Percentiles rank a stretch among this genome's conserved stretches.
Conservation (phyloP, 805 yeast genomes). For the Lachancea nothofagi region DNA sequence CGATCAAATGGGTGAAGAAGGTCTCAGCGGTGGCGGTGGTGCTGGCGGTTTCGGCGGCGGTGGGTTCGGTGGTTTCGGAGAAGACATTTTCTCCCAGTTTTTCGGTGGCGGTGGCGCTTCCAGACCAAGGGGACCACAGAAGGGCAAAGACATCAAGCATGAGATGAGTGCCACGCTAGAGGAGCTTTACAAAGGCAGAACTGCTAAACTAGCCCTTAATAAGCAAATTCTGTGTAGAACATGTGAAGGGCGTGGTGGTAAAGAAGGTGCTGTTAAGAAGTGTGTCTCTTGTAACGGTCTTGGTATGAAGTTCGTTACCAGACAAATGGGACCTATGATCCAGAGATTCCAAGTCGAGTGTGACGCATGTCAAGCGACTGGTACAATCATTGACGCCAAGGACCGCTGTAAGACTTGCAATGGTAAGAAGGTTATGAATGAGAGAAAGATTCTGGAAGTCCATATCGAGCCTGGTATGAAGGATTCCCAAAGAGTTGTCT, state of each 20-base stretch:
- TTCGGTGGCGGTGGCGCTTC: conserved; percentile 73
- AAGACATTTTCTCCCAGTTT: conserved; percentile 55
- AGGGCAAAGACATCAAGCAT: conserved; percentile 89
- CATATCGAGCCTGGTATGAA: conserved; percentile 96
- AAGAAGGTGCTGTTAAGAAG: conserved; percentile 78
- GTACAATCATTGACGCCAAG: conserved; percentile 79
- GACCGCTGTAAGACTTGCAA: conserved; percentile 83
- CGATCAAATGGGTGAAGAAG: conserved; percentile 91
- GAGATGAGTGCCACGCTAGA: conserved; percentile 79
- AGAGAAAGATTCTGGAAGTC: conserved; percentile 90
- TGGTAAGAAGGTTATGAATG: conserved; percentile 82
- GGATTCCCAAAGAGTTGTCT: conserved; percentile 85
- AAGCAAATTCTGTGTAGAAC: conserved; percentile 82
- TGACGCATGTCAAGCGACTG: conserved; percentile 87
- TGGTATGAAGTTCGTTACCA: conserved; percentile 86
- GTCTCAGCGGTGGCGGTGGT: conserved; percentile 73
- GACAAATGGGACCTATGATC: conserved; percentile 99
- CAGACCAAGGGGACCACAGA: conserved; percentile 75
- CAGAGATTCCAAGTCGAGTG: conserved; percentile 96
- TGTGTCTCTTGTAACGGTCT: conserved; percentile 86
- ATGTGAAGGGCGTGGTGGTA: conserved; percentile 97
- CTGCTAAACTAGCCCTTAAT: conserved; percentile 88
- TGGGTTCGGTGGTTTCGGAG: conserved; percentile 40
- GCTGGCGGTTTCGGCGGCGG: conserved; percentile 56
- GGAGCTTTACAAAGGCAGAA: conserved; percentile 90